Conservation (phyloP, 1,139 yeast species). For the Saccharomyces hybrid region DNA sequence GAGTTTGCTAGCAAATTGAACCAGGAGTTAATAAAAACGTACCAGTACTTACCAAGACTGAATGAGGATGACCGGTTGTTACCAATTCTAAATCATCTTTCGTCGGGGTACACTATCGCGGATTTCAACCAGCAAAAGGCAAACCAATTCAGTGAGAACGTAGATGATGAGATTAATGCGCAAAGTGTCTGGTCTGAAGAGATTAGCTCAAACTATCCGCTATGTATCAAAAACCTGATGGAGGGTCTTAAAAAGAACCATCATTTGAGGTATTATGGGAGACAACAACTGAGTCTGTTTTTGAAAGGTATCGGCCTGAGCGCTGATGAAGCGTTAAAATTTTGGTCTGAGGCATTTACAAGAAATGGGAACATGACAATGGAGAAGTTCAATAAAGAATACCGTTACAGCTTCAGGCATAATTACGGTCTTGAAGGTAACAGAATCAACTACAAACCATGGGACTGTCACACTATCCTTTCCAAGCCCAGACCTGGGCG, state of each 20-base stretch:
- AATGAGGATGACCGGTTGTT: slow-evolving; percentile 88
- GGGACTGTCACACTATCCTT: slow-evolving; percentile 74
- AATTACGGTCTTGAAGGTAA: slow-evolving; percentile 89
- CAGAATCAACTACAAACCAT: slow-evolving; percentile 74
- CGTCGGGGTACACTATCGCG: slow-evolving; percentile 60
- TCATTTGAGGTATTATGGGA: slow-evolving; percentile 74
- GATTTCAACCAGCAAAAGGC: slow-evolving; percentile 36
- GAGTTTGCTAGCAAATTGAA: slow-evolving; percentile 57
- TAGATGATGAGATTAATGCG: slow-evolving; percentile 47
- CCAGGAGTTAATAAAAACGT: slow-evolving; percentile 54
- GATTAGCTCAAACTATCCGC: slow-evolving; percentile 62
- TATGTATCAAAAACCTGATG: slow-evolving; percentile 71
- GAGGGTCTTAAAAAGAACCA: slow-evolving; percentile 48
- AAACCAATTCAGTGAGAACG: slow-evolving; percentile 33
- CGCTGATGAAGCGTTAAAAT: slow-evolving; percentile 79
- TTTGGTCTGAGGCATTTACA: slow-evolving; percentile 71
- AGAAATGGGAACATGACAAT: slow-evolving; percentile 45
- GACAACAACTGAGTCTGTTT: slow-evolving; percentile 80
- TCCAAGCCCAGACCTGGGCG: slow-evolving; percentile 64
- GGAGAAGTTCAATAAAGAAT: slow-evolving; percentile 81
- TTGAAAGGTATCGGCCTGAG: slow-evolving; percentile 82
- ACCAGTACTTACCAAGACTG: slow-evolving; percentile 70
- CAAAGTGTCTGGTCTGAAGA: slow-evolving; percentile 49
- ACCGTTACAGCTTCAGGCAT: slow-evolving; percentile 80
- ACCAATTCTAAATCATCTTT: slow-evolving; percentile 72